Percentiles rank a stretch among this genome's conserved stretches.
Conservation (phyloP, 176 grass and related monocot genomes). For the Musa schizocarpa region DNA sequence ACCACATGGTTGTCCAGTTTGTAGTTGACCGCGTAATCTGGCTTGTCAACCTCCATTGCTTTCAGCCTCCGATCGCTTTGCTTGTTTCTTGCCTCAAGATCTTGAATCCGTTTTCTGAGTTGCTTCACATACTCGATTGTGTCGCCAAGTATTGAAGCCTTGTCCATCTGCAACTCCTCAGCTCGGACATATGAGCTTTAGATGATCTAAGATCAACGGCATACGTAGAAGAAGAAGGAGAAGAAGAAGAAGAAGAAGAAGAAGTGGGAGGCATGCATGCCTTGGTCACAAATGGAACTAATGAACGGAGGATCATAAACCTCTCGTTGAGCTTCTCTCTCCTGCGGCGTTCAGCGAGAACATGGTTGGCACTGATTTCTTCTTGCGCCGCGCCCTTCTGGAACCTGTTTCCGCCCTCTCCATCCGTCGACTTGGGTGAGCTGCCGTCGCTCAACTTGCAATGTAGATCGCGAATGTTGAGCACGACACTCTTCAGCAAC, state of each 20-base stretch:
- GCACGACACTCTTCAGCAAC: slow-evolving; percentile 46
- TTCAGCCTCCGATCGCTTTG: slow-evolving; percentile 14
- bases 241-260: no score
- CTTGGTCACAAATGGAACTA: slow-evolving; percentile 95
- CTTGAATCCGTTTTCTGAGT: slow-evolving; percentile 47
- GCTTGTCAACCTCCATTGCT: background rate
- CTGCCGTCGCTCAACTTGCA: slow-evolving; percentile 12
- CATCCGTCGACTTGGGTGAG: slow-evolving; percentile 28
- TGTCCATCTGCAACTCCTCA: slow-evolving; percentile 56
- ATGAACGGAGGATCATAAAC: slow-evolving; percentile 61
- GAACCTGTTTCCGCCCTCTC: slow-evolving; percentile 14
- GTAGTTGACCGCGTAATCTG: background rate
- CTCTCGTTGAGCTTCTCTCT: slow-evolving; percentile 91
- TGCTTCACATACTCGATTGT: slow-evolving; percentile 95
- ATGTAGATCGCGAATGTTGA: slow-evolving; percentile 18
- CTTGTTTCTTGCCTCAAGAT: slow-evolving; percentile 47
- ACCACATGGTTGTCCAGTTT: background rate
- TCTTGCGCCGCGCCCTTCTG: slow-evolving; percentile 19
- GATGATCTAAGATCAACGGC: no score
- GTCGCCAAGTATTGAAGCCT: slow-evolving; percentile 67
- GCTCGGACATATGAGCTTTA: no score
- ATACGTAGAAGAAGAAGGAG: background rate
- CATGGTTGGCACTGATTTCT: slow-evolving; percentile 61
- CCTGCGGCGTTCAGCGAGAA: slow-evolving; percentile 56
- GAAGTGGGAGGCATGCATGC: slow-evolving; percentile 1